phyloP scores from a whole-genome alignment of 2,329 filamentous ascomycete species.

The Sphaerostilbella broomeana region DNA sequence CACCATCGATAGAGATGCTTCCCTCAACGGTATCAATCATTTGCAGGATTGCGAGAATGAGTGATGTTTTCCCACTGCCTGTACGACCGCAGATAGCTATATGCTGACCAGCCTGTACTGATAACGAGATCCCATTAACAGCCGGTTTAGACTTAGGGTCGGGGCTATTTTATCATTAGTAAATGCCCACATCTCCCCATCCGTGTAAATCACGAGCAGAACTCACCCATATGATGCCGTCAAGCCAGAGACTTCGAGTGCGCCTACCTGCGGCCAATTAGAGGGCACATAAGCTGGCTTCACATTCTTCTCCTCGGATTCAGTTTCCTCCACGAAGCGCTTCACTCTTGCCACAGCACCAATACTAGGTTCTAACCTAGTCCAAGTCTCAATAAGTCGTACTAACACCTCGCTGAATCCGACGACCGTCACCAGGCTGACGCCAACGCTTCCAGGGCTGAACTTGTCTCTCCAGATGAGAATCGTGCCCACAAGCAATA shows the following conservation, averaged over 20 bases:
- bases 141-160: constrained; percentile 16
- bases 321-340: constrained; percentile 24
- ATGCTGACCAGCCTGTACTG: constrained; percentile 28
- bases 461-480: constrained; percentile 27
- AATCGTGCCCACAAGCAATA: constrained; percentile 38
- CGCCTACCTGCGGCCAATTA: constrained; percentile 27
- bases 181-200: too few relatives aligned
- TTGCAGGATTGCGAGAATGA: constrained; percentile 39
- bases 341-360: constrained; percentile 31
- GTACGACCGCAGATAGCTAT: constrained; percentile 39
- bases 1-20: constrained; percentile 37
- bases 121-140: constrained; percentile 23
- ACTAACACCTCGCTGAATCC: constrained; percentile 23
- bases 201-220: neutral
- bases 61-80: constrained; percentile 30
- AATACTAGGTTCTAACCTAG: constrained; percentile 27
- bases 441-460: constrained; percentile 23
- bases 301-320: constrained; percentile 4
- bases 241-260: constrained; percentile 23
- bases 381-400: constrained; percentile 28
- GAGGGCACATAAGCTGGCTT: constrained; percentile 11
- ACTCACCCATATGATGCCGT: constrained; percentile 22
- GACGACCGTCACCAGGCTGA: constrained; percentile 23
- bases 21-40: constrained; percentile 38
- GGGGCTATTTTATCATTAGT: constrained; percentile 13